Conservation (phyloP, 2,329 filamentous ascomycete genomes). For the Hypoxylon sp. region DNA sequence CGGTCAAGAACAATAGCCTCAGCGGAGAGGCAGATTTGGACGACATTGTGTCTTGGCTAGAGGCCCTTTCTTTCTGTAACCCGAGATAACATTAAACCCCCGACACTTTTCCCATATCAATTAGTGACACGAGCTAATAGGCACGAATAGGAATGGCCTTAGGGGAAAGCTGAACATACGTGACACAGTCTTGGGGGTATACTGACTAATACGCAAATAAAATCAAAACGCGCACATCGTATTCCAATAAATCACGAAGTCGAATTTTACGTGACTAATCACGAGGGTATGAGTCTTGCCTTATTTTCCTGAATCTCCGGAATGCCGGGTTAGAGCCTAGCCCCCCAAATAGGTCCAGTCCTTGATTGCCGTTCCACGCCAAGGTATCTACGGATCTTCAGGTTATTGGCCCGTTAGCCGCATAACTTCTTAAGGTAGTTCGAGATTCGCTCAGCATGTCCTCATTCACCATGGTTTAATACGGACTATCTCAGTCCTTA, state of each 20-base stretch:
- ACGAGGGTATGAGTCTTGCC: neutral
- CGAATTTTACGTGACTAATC: neutral
- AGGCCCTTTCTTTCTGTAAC: neutral
- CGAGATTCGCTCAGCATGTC: neutral
- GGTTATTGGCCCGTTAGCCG: constrained; percentile 1
- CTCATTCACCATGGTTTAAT: neutral
- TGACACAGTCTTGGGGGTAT: neutral
- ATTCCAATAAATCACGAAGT: neutral
- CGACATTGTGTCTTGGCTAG: constrained; percentile 24
- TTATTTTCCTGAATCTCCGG: neutral
- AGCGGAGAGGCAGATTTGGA: constrained; percentile 26
- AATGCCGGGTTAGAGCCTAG: constrained; percentile 1
- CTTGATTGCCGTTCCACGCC: neutral
- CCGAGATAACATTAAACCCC: neutral
- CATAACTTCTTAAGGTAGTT: neutral
- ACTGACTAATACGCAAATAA: too few relatives aligned
- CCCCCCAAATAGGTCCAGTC: neutral
- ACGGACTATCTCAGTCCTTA: neutral
- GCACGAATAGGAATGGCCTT: neutral
- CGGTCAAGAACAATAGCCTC: constrained; percentile 31
- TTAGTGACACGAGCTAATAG: neutral
- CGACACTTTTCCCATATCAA: neutral
- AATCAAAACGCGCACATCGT: too few relatives aligned
- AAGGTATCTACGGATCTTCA: constrained; percentile 22
- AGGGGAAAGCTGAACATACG: neutral